Conservation (phyloP, 2,329 filamentous ascomycete genomes). For the Aschersonia sp. region DNA sequence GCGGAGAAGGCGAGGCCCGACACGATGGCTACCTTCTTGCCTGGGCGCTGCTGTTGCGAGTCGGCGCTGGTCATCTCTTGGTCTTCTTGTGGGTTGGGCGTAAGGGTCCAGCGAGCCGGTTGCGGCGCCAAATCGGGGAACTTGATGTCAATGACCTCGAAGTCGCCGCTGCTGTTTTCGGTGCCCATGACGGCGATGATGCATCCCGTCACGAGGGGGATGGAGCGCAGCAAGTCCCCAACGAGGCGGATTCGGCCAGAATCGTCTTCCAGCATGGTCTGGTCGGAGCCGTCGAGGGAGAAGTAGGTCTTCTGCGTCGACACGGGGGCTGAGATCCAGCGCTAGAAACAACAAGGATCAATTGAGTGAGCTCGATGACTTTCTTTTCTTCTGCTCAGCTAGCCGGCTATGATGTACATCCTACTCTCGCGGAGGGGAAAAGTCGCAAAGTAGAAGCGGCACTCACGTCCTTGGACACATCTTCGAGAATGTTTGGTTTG, state of each 20-base stretch:
- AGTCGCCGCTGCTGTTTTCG: constrained; percentile 81
- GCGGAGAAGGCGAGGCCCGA: constrained; percentile 80
- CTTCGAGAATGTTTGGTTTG: constrained; percentile 92
- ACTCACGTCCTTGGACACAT: constrained; percentile 78
- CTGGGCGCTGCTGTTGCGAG: constrained; percentile 6
- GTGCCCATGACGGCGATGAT: constrained; percentile 92
- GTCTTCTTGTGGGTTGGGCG: constrained; percentile 22
- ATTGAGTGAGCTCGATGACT: too few species aligned
- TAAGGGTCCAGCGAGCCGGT: constrained; percentile 62
- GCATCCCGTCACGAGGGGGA: constrained; percentile 78
- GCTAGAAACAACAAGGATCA: constrained; percentile 28
- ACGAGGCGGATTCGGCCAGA: constrained; percentile 75
- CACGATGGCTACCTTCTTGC: constrained; percentile 62
- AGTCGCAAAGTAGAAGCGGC: background rate
- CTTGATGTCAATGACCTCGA: constrained; percentile 82
- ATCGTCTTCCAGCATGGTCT: constrained; percentile 89
- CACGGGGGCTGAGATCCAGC: constrained; percentile 77
- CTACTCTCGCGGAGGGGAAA: background rate
- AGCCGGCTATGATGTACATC: too few species aligned
- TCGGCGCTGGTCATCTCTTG: constrained; percentile 40
- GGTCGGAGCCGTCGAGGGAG: constrained; percentile 41
- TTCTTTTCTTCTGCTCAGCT: too few species aligned
- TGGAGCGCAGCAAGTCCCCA: constrained; percentile 51
- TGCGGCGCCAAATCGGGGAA: constrained; percentile 78
- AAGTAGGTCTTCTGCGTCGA: constrained; percentile 64